Evolutionary conservation across 2,329 filamentous ascomycete genomes (phyloP).

Genomic region (Orbilia quercus): DNA sequence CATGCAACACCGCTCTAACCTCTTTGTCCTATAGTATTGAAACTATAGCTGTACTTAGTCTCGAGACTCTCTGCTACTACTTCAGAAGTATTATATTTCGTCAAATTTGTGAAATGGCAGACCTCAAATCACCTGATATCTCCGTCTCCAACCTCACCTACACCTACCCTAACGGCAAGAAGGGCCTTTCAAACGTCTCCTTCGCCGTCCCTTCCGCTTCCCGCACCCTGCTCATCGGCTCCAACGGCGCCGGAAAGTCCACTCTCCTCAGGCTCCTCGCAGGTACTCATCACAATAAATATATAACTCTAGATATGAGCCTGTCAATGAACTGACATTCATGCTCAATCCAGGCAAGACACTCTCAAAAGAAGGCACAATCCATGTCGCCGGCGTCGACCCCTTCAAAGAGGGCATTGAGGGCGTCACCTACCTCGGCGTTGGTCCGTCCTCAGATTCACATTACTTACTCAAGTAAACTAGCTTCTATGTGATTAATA

Average conservation of each 20-base stretch:
- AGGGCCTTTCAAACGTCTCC: slow-evolving; percentile 78
- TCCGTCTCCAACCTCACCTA: slow-evolving; percentile 82
- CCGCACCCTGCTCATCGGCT: slow-evolving; percentile 90
- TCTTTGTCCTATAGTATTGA: too few species aligned
- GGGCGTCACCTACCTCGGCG: slow-evolving; percentile 94
- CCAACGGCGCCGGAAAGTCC: slow-evolving; percentile 97
- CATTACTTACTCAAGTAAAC: neutral
- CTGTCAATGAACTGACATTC: too few species aligned
- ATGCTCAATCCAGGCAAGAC: slow-evolving; percentile 78
- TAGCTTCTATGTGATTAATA: too few species aligned
- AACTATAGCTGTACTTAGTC: too few species aligned
- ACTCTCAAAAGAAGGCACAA: slow-evolving; percentile 79
- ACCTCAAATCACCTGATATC: slow-evolving; percentile 65
- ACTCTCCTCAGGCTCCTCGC: slow-evolving; percentile 88
- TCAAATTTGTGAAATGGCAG: slow-evolving; percentile 35
- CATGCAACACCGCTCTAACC: slow-evolving; percentile 8
- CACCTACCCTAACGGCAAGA: slow-evolving; percentile 84
- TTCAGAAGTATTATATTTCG: too few species aligned
- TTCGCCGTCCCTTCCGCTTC: slow-evolving; percentile 83
- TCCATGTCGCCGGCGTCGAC: slow-evolving; percentile 83
- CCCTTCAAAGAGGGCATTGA: slow-evolving; percentile 91
- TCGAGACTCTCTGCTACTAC: too few species aligned
- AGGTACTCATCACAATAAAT: slow-evolving; percentile 30
- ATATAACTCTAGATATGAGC: too few species aligned
- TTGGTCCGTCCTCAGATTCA: slow-evolving; percentile 63